phyloP scores from a whole-genome alignment of 106 monocot genomes.

The Acorus gramineus region DNA sequence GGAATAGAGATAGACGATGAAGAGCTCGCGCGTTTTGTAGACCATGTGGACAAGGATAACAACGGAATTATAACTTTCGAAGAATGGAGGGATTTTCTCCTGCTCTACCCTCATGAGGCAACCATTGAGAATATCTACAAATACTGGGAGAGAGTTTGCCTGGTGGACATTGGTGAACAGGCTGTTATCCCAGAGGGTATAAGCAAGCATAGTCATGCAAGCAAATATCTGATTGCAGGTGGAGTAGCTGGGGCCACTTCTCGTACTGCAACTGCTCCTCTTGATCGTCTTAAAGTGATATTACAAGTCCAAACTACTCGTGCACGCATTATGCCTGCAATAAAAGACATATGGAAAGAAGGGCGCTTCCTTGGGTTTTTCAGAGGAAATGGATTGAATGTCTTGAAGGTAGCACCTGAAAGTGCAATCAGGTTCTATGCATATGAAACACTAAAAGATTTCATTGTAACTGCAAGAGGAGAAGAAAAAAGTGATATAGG shows the following conservation, averaged over 20 bases:
- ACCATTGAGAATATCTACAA: slow-evolving; percentile 86
- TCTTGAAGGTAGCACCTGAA: slow-evolving; percentile 88
- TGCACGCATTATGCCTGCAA: slow-evolving; percentile 34
- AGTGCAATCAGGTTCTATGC: slow-evolving; percentile 91
- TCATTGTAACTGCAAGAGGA: slow-evolving; percentile 50
- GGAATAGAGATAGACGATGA: slow-evolving; percentile 93
- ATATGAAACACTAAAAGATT: slow-evolving; percentile 75
- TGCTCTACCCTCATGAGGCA: slow-evolving; percentile 87
- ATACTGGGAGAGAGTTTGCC: slow-evolving; percentile 83
- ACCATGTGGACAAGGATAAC: slow-evolving; percentile 96
- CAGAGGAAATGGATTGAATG: slow-evolving; percentile 88
- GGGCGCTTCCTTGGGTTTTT: slow-evolving; percentile 60
- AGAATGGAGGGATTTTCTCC: slow-evolving; percentile 96
- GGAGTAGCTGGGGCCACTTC: slow-evolving; percentile 91
- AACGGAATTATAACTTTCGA: slow-evolving; percentile 96
- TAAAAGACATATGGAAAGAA: slow-evolving; percentile 77
- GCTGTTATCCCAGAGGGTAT: slow-evolving; percentile 86
- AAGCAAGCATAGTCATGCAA: slow-evolving; percentile 74
- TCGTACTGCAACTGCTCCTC: slow-evolving; percentile 84
- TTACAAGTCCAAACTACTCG: slow-evolving; percentile 78
- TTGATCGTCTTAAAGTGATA: slow-evolving; percentile 81
- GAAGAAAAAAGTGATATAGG: slow-evolving; percentile 69
- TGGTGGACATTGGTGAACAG: slow-evolving; percentile 90
- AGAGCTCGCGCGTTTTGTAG: slow-evolving; percentile 85
- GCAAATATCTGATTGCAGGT: slow-evolving; percentile 83